Evolutionary conservation across 2,329 filamentous ascomycete species (phyloP).

Genomic region (Penicillium sp.): DNA sequence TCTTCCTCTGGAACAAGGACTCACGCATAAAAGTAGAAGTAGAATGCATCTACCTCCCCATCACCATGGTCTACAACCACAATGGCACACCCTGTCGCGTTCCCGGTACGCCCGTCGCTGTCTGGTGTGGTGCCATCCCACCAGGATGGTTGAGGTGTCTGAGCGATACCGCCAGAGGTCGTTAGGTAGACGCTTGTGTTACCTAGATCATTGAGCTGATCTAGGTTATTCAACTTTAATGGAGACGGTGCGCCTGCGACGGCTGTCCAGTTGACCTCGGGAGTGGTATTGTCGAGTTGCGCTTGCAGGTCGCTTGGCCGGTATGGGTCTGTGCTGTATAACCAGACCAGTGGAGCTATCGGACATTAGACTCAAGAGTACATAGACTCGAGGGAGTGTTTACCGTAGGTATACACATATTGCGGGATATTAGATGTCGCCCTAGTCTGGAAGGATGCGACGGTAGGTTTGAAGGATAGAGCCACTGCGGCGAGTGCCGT

Average conservation of each 20-base stretch:
- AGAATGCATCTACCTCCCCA: conserved; percentile 58
- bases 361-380: neutral
- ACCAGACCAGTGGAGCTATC: conserved; percentile 53
- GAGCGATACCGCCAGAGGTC: conserved; percentile 49
- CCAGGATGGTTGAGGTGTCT: conserved; percentile 45
- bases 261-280: conserved; percentile 44
- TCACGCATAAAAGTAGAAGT: conserved; percentile 62
- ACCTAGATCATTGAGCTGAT: conserved; percentile 47
- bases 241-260: conserved; percentile 41
- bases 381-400: neutral
- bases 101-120: conserved; percentile 50
- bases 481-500: conserved; percentile 4
- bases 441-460: conserved; percentile 1
- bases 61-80: conserved; percentile 59
- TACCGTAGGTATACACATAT: conserved; percentile 50
- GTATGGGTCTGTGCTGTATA: conserved; percentile 50
- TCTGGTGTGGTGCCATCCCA: conserved; percentile 56
- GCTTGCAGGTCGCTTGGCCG: conserved; percentile 51
- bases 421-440: conserved; percentile 35
- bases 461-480: conserved; percentile 3
- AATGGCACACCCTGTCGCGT: conserved; percentile 52
- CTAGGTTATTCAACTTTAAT: conserved; percentile 50
- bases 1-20: conserved; percentile 5
- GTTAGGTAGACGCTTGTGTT: conserved; percentile 52
- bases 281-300: conserved; percentile 49